Evolutionary conservation across 2,329 filamentous ascomycete species (phyloP).

Genomic region (Penicillium palitans): DNA sequence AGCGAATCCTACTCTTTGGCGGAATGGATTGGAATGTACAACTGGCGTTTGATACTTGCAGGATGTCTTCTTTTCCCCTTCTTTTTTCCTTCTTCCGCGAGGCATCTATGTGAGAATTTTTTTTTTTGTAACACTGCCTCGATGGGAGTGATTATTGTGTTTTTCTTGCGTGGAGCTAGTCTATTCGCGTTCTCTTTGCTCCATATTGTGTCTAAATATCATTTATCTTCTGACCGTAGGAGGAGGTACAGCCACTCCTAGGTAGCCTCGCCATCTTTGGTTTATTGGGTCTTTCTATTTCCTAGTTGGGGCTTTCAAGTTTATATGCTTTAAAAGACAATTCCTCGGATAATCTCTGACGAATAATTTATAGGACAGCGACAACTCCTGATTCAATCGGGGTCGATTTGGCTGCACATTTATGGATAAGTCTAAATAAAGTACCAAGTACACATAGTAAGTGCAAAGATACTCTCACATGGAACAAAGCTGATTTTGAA

Average conservation of each 20-base stretch:
- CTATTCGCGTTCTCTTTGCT: neutral
- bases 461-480: neutral
- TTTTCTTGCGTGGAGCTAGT: neutral
- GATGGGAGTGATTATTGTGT: neutral
- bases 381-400: neutral
- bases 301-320: neutral
- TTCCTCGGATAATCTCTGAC: neutral
- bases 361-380: neutral
- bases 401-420: neutral
- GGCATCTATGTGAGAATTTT: neutral
- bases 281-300: neutral
- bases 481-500: neutral
- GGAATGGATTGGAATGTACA: conserved; percentile 4
- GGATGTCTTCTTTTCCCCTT: neutral
- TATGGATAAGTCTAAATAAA: neutral
- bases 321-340: neutral
- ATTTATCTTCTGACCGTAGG: neutral
- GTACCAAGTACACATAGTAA: neutral
- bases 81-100: neutral
- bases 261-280: neutral
- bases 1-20: conserved; percentile 5
- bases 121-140: neutral
- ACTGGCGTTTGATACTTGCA: conserved; percentile 7
- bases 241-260: neutral
- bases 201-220: neutral